These are phyloP conservation scores for Phytophthora hybrid DNA, from an alignment of 352 stramenopile species.

Conservation along the genomic window DNA sequence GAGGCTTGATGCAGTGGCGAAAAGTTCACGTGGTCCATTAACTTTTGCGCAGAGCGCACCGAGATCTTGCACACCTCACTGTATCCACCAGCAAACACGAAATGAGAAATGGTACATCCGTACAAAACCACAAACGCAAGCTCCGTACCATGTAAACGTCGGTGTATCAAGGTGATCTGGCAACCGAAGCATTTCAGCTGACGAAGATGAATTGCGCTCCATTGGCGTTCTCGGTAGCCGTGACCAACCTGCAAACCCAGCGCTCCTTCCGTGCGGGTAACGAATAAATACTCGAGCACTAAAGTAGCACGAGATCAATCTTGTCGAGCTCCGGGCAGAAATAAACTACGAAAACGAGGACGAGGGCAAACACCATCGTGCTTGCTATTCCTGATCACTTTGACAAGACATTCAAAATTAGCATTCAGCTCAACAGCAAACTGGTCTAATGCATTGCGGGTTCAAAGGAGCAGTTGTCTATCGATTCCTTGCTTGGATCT, in stretches of 20 bases:
- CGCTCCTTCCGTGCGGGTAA: not conserved
- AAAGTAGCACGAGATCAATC: not conserved
- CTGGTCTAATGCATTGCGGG: slow-evolving; percentile 18
- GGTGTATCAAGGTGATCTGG: slow-evolving; percentile 52
- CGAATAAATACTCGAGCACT: not conserved
- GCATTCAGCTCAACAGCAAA: slow-evolving; percentile 8
- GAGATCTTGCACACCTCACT: slow-evolving; percentile 92
- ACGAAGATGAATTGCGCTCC: slow-evolving; percentile 15
- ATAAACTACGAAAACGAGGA: slow-evolving; percentile 35
- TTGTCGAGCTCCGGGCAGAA: slow-evolving; percentile 22
- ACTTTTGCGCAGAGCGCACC: slow-evolving; percentile 86
- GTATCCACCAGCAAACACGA: not conserved
- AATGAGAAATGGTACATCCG: slow-evolving; percentile 10
- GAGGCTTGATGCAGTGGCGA: slow-evolving; percentile 88
- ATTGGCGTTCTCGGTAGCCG: slow-evolving; percentile 7
- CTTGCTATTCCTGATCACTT: slow-evolving; percentile 35
- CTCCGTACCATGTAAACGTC: slow-evolving; percentile 75
- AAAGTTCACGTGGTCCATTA: slow-evolving; percentile 90
- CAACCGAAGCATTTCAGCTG: slow-evolving; percentile 30
- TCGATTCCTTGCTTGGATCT: slow-evolving; percentile 4
- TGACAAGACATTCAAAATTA: slow-evolving; percentile 26
- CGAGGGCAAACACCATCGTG: not conserved
- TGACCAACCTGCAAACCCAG: not conserved
- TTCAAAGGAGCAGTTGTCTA: slow-evolving; percentile 26
- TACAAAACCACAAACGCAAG: not conserved